Evolutionary conservation across 768 basidiomycete species (phyloP), one percentile per base, ranked within the genome.

Genomic region (Suillus bovinus): DNA sequence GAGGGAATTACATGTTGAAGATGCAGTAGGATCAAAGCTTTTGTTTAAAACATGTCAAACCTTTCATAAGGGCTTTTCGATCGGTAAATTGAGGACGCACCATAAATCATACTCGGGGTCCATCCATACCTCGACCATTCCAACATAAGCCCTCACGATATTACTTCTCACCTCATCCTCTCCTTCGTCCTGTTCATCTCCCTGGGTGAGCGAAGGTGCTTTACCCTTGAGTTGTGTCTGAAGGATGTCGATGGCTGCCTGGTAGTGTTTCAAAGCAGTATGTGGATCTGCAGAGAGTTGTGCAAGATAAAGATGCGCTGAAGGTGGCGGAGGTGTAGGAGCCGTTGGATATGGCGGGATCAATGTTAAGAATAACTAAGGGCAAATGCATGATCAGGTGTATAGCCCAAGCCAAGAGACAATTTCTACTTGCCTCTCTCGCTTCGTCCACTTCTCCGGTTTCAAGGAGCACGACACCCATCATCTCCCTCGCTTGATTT

Each of bases 91-190:
- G 20, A 24, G 38, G 36, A 71, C 86, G 57, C 68, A 90, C 94
- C 94, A 96, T 56, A 96, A 79, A 80, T 96, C 93, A 66, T 89
- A 88, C 2, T 83, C 82, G 34, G 90, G 90, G 69, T 95, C 91
- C 94, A 97, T 96, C 94, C 94, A 97, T 17, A 96, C 91, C 72
- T 96, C 95, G 29, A 96, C 89, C 83, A 95, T 94, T 9, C 90
- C 90, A 34, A 94, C 82, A 24, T 95, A 81, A 9, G 92, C 93
- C 44, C 89, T 81, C 13, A 94, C 87, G 61, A 89, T 86, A 69
- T 86, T 91, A 36, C 75, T 82, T 69, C 80, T 87, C 54, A 87
- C 72, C 66, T 91, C 88, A 3, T 79, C 71, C 61, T 90, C 86
- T 65, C 84, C 85, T 54, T 63, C 70, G 59, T 69, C 73, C n/a